Evolutionary conservation across 108 stramenopile genomes (phyloP).

Genomic region (Cyclotella kingstonii): DNA sequence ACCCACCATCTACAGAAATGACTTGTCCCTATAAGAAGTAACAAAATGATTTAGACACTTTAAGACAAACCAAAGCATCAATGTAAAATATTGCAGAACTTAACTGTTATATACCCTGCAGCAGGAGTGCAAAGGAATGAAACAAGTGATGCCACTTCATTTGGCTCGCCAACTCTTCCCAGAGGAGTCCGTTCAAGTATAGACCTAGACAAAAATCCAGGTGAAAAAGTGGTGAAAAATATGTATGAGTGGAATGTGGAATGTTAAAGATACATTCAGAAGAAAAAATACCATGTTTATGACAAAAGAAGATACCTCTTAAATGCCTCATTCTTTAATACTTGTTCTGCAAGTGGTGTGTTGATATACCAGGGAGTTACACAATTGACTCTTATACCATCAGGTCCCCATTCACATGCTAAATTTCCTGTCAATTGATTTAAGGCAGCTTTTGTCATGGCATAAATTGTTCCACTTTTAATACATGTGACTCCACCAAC

Average conservation of each 20-base stretch:
- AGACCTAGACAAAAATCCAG: slow-evolving; percentile 25
- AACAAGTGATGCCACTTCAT: slow-evolving; percentile 82
- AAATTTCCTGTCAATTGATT: slow-evolving; percentile 90
- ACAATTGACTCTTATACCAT: slow-evolving; percentile 90
- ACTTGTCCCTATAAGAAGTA: slow-evolving; percentile 71
- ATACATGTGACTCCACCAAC: slow-evolving; percentile 90
- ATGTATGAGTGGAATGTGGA: no score
- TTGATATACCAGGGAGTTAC: slow-evolving; percentile 89
- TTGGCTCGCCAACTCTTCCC: slow-evolving; percentile 76
- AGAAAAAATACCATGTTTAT: no score
- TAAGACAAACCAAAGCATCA: no score
- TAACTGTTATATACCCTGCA: slow-evolving; percentile 83
- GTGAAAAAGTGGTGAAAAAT: no score
- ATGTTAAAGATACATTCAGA: no score
- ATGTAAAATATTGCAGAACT: no score
- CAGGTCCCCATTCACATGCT: slow-evolving; percentile 86
- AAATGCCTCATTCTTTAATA: slow-evolving; percentile 64
- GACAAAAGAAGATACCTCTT: background rate
- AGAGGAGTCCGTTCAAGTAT: slow-evolving; percentile 73
- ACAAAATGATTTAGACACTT: no score
- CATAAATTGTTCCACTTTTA: slow-evolving; percentile 79
- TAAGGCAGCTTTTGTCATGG: slow-evolving; percentile 93
- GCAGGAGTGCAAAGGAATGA: slow-evolving; percentile 91
- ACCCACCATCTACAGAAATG: slow-evolving; percentile 92
- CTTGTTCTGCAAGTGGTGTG: slow-evolving; percentile 84